A percentile compares a stretch with the other conserved stretches of the same genome.
phyloP scores from a whole-genome alignment of 495 filamentous ascomycete genomes.

The Aspergillus mulundensis region DNA sequence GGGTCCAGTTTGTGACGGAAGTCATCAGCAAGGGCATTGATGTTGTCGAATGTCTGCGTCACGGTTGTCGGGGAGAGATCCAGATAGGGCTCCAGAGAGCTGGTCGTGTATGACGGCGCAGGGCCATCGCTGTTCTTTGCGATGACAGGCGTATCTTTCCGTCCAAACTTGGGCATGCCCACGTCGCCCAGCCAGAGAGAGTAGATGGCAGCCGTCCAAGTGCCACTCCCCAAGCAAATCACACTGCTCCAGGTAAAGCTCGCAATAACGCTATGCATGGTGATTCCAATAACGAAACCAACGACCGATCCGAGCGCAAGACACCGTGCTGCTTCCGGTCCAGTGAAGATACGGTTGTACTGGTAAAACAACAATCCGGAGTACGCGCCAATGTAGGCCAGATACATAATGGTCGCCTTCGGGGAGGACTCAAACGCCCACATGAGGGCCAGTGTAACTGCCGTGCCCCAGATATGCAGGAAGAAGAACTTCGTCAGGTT shows the following conservation, averaged over 20 bases:
- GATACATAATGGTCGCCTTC: constrained; percentile 13
- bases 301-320: constrained; percentile 5
- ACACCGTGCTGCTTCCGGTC: constrained; percentile 11
- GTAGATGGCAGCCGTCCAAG: constrained; percentile 16
- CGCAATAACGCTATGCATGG: constrained; percentile 6
- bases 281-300: constrained; percentile 6
- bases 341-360: constrained; percentile 17
- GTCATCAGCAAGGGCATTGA: constrained; percentile 1
- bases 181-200: constrained; percentile 12
- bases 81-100: constrained; percentile 11
- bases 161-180: constrained; percentile 7
- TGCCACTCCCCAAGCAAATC: constrained; percentile 11
- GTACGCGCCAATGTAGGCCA: constrained; percentile 15
- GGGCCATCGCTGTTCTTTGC: background rate
- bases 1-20: constrained; percentile 12
- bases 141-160: background rate
- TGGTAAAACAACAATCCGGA: constrained; percentile 16
- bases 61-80: constrained; percentile 14
- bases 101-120: constrained; percentile 3
- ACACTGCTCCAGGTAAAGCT: constrained; percentile 14
- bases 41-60: constrained; percentile 15
- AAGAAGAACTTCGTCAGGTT: constrained; percentile 16
- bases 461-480: constrained; percentile 16
- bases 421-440: constrained; percentile 12
- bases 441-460: constrained; percentile 13